These are phyloP conservation scores for Gracilaria gracilis DNA, from an alignment of 23 red algal species.

Conservation along the genomic window DNA sequence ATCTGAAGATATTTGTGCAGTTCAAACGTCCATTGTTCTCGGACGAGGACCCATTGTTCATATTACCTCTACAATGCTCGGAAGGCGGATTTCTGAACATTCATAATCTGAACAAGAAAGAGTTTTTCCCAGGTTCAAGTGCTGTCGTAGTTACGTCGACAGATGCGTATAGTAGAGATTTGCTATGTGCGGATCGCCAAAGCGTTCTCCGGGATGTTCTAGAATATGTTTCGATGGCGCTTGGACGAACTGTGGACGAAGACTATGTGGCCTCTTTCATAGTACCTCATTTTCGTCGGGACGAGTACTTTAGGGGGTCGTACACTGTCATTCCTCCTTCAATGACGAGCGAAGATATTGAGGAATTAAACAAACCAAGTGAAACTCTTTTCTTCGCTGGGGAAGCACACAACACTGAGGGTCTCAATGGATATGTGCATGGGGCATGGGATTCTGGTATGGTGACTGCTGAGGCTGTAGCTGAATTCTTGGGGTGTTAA, in stretches of 20 bases:
- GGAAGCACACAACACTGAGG: conserved; percentile 37
- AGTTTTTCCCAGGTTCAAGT: conserved; percentile 35
- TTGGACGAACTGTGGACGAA: neutral
- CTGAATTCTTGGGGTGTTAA: neutral
- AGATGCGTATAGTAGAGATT: conserved; percentile 25
- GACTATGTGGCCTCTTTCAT: neutral
- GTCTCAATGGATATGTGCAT: conserved; percentile 56
- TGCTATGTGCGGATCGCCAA: conserved; percentile 11
- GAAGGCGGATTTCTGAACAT: conserved; percentile 39
- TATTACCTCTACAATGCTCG: conserved; percentile 29
- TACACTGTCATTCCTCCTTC: conserved; percentile 20
- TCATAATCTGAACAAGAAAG: conserved; percentile 50
- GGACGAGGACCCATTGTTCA: conserved; percentile 41
- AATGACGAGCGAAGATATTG: conserved; percentile 7
- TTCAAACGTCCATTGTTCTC: conserved; percentile 44
- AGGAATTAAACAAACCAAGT: conserved; percentile 24
- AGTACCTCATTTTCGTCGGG: conserved; percentile 1
- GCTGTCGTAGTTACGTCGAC: conserved; percentile 38
- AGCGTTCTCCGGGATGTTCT: conserved; percentile 29
- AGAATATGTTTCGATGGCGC: conserved; percentile 38
- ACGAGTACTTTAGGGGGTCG: conserved; percentile 30
- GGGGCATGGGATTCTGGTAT: conserved; percentile 31
- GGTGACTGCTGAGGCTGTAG: neutral
- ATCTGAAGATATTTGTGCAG: conserved; percentile 53
- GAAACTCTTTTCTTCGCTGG: conserved; percentile 44